A percentile compares a stretch with the other conserved stretches of the same genome.
These are phyloP conservation scores for Yarrowia sp. DNA, from an alignment of 805 yeast species.

Conservation along the genomic window DNA sequence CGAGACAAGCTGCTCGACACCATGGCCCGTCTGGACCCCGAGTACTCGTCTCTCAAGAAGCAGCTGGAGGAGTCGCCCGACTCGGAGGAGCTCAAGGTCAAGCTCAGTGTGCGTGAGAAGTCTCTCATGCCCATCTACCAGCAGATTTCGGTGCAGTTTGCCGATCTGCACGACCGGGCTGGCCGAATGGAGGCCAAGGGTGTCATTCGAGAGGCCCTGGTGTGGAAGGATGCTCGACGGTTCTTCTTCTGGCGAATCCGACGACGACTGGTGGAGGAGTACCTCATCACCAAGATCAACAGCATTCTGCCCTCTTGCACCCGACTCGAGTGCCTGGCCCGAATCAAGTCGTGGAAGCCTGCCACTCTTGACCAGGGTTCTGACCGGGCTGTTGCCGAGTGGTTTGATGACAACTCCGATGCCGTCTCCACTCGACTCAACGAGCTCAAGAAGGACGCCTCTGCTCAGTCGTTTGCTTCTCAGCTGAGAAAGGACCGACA, in stretches of 20 bases:
- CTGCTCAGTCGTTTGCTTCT: conserved; percentile 43
- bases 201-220: conserved; percentile 80
- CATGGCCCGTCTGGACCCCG: conserved; percentile 86
- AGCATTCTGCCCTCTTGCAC: conserved; percentile 65
- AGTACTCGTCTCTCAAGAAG: conserved; percentile 68
- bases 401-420: conserved; percentile 82
- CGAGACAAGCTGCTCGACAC: conserved; percentile 89
- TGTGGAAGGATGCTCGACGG: conserved; percentile 89
- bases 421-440: conserved; percentile 55
- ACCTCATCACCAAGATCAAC: conserved; percentile 75
- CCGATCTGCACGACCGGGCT: conserved; percentile 96
- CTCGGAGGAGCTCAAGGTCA: conserved; percentile 66
- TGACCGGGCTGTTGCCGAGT: conserved; percentile 79
- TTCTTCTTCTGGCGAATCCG: conserved; percentile 99
- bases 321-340: conserved; percentile 82
- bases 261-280: conserved; percentile 93
- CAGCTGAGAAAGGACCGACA: conserved; percentile 41
- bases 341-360: conserved; percentile 88
- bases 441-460: conserved; percentile 44
- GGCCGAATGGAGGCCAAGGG: conserved; percentile 98
- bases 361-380: conserved; percentile 68
- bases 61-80: conserved; percentile 58
- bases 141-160: conserved; percentile 94
- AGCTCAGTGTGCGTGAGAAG: conserved; percentile 80
- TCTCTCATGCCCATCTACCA: conserved; percentile 83